A percentile compares a stretch with the other conserved stretches of the same genome.
These are phyloP conservation scores for Francoa sonchifolia DNA, from an alignment of 441 rosid species.

Conservation along the genomic window DNA sequence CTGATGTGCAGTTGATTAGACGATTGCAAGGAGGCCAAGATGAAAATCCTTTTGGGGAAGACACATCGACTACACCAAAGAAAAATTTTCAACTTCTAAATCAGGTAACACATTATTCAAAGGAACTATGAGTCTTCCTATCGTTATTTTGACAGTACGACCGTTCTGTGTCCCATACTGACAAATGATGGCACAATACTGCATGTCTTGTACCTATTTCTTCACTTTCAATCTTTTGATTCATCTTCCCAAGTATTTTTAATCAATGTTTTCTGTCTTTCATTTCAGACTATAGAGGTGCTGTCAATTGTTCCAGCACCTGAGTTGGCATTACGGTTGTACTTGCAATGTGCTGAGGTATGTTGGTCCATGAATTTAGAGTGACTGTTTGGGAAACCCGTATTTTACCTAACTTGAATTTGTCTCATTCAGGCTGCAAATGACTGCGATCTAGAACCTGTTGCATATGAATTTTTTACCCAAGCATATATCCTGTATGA, in stretches of 20 bases:
- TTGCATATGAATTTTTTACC: constrained; percentile 95
- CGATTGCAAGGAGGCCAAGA: constrained; percentile 61
- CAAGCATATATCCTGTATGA: constrained; percentile 93
- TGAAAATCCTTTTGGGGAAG: constrained; percentile 95
- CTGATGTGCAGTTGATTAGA: constrained; percentile 50
- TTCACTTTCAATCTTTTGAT: neutral
- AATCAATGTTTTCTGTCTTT: neutral
- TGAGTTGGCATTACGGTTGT: constrained; percentile 71
- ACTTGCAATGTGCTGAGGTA: constrained; percentile 98
- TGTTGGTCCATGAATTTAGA: constrained; percentile 2
- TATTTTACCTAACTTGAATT: constrained; percentile 8
- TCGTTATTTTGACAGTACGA: no score
- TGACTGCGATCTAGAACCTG: constrained; percentile 87
- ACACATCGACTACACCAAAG: constrained; percentile 58
- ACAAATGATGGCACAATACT: neutral
- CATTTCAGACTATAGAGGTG: constrained; percentile 68
- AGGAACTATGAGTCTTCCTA: neutral
- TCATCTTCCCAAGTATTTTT: constrained; percentile 1
- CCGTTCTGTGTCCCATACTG: neutral
- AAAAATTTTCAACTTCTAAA: constrained; percentile 73
- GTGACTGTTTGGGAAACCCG: constrained; percentile 9
- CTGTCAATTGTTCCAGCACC: constrained; percentile 70
- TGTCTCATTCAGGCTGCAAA: constrained; percentile 70
- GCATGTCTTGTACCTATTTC: neutral
- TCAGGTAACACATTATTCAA: constrained; percentile 36